Evolutionary conservation across 2,329 filamentous ascomycete genomes (phyloP), one percentile per base, ranked within the genome.

Genomic region (Didymella glomerata): DNA sequence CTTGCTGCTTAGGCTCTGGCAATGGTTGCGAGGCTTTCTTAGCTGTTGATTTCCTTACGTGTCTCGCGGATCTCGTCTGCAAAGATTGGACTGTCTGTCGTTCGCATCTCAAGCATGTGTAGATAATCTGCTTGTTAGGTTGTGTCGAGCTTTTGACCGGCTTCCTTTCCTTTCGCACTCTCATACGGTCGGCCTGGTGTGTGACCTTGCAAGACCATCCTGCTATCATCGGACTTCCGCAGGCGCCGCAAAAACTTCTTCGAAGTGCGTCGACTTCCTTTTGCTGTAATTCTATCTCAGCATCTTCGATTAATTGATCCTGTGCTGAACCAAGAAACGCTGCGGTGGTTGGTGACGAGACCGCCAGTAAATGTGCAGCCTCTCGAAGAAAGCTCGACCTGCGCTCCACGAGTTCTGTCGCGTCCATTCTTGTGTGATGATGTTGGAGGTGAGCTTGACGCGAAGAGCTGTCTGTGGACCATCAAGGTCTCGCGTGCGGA

Each of bases 151-250:
- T 44, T 13, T 49, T 58, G 40, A 54, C 13, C 34, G 27, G n/a
- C 47, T 52, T 53, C 48, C 42, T 50, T 57, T 48, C 41, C 25
- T 53, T 65, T 48, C 20, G 18, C 38, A 34, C 13, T 22, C 18
- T 40, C 24, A 27, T 42, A 3, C 20, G 20, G 5, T 44, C 56
- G 28, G 46, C 52, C 14, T 61, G 55, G 11, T 54, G 65, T 11
- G 63, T 56, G 22, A 73, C 61, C 13, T 64, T 64, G 51, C 70
- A 75, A 51, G 75, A 76, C 68, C 70, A 73, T 54, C 76, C 76
- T n/a, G 75, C 71, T 42, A 79, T 59, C 63, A 79, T 64, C 6
- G 71, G 48, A 49, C 66, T 74, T 6, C 78, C 78, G 54, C 78
- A 80, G 14, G 76, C 72, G 42, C 70, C 67, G 57, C 78, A 80